Percentiles rank a stretch among this genome's conserved stretches.
phyloP scores from a whole-genome alignment of 2,329 filamentous ascomycete species.

The Ascochyta clinopodiicola region DNA sequence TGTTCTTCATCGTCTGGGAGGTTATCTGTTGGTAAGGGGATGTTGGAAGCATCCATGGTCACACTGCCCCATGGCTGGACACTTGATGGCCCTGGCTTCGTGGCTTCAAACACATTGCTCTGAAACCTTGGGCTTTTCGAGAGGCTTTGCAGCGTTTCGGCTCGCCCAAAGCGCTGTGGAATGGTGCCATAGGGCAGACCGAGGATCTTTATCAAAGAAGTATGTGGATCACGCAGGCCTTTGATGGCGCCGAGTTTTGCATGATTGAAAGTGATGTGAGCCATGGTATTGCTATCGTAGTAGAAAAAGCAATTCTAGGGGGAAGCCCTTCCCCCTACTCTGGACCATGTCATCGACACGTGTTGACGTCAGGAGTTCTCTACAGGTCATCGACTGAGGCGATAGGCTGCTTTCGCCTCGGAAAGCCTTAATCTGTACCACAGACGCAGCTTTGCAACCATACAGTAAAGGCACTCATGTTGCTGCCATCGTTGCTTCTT shows the following conservation, averaged over 20 bases:
- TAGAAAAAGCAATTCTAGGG: not conserved
- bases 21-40: conserved; percentile 21
- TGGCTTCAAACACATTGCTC: conserved; percentile 20
- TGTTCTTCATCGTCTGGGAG: conserved; percentile 25
- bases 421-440: not conserved
- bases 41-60: conserved; percentile 25
- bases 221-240: conserved; percentile 9
- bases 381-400: not conserved
- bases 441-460: too few relatives aligned
- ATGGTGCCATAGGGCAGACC: conserved; percentile 22
- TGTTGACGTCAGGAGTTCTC: conserved; percentile 17
- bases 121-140: not conserved
- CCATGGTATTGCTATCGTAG: not conserved
- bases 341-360: conserved; percentile 4
- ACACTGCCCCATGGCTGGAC: conserved; percentile 25
- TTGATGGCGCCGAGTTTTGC: conserved; percentile 17
- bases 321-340: not conserved
- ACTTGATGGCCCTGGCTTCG: conserved; percentile 19
- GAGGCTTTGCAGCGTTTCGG: conserved; percentile 7
- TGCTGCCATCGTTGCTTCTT: not conserved
- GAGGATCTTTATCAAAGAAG: conserved; percentile 15
- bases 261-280: conserved; percentile 11
- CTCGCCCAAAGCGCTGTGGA: conserved; percentile 21
- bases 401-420: not conserved
- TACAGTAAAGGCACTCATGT: not conserved